Evolutionary conservation across 2,329 filamentous ascomycete genomes (phyloP), one percentile per base, ranked within the genome.

Genomic region (Verticillium isaacii): DNA sequence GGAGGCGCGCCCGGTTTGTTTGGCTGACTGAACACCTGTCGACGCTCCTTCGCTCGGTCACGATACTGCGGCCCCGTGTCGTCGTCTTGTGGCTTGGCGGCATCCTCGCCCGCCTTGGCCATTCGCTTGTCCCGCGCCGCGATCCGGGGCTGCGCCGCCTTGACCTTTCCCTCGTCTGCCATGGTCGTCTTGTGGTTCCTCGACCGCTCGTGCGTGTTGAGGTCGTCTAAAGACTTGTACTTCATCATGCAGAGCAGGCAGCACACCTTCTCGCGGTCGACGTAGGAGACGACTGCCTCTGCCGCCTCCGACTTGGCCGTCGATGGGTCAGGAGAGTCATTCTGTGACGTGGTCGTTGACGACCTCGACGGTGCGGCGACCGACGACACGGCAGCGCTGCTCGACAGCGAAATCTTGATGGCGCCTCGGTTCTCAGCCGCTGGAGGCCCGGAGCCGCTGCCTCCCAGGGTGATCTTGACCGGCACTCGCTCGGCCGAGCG

Each of bases 31-130:
- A 86, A 87, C 1, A 82, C 84, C 62, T 84, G 73, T 8, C 89
- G 82, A 19, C 89, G 82, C 72, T 91, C 88, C 68, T 84, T 87
- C 6, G 89, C 89, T 37, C 89, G 81, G 69, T 92, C 89, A 29
- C 86, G 82, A 70, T 89, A 89, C 66, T 79, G 78, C 62, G 67
- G 68, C 68, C 52, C 69, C 59, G 23, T 71, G 67, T 58, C 66
- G 11, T 69, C 69, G 12, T 69, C 67, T n/a, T 50, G 45, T n/a
- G 45, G n/a, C n/a, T 23, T 25, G 19, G 6, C 45, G 19, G 60
- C 56, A 8, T 56, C 64, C 59, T 59, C 63, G 62, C 56, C 70
- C 59, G 32, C 60, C 63, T 72, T 76, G 67, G 70, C 68, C 39
- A 66, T 70, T 59, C 67, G 69, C 69, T 73, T 74, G 71, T 83